Base-by-base conservation (phyloP, 164 flowering plant genomes). In the Echeveria elegans region DNA sequence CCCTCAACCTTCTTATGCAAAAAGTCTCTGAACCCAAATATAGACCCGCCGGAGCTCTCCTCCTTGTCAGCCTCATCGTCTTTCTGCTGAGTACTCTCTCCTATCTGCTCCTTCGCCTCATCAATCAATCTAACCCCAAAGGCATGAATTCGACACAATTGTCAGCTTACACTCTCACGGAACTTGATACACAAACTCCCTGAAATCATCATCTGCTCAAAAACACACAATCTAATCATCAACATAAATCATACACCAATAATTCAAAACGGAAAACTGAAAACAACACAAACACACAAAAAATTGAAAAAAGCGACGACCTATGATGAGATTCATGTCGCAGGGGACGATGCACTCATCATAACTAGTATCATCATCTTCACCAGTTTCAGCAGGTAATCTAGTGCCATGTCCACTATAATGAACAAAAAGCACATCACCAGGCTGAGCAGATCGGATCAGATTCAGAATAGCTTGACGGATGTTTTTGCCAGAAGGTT, bases 361-460 rank as follows among this genome's bases (percentile, higher is more conserved):
- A 62, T 81, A 93, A 23, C 98, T 97, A 24, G 98, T 90, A 40
- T 93, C 96, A 63, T 90, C 97, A 23, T 82, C 86, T 64, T 90
- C 97, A 43, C 47, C 47, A 43, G 47, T 43, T 15, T 43, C 47
- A 43, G 47, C 47, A 43, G 47, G 47, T 4, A 93, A 86, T 32
- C 98, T 83, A 7, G 98, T 93, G 29, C 98, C 98, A 62, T 93
- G 98, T 21, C 98, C 98, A 67, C 97, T 90, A 78, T 88, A 93
- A 72, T 93, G 98, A 45, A 93, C 85, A 71, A 90, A 90, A 48
- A 93, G 82, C 62, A 78, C 37, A 52, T 93, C 97, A 1, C 96
- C 98, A 14, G 86, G 77, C 30, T 74, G 67, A 1, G 91, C 92
- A 0, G 85, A 79, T 58, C 79, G 60, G 38, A 85, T 53, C 43